phyloP scores from a whole-genome alignment of 768 basidiomycete species.

The Mycena polygramma region DNA sequence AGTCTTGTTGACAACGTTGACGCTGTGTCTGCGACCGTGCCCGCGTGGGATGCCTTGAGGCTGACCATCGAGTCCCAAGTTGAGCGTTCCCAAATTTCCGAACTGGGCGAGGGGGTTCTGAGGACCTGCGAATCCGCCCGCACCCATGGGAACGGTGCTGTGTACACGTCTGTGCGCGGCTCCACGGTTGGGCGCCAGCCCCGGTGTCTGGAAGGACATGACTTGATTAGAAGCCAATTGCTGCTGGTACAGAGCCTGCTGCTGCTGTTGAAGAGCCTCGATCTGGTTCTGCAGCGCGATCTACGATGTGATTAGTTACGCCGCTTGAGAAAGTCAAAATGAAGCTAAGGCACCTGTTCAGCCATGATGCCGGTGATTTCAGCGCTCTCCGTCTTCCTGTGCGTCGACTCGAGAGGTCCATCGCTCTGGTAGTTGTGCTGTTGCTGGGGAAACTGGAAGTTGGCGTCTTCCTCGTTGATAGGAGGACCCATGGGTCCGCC shows the following conservation, averaged over 20 bases:
- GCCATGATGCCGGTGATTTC: conserved; percentile 95
- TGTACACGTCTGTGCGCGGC: conserved; percentile 84
- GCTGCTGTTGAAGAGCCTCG: conserved; percentile 90
- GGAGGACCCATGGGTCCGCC: conserved; percentile 73
- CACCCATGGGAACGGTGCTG: conserved; percentile 79
- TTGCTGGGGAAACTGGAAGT: conserved; percentile 86
- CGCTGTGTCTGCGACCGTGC: conserved; percentile 91
- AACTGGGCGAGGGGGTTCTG: conserved; percentile 80
- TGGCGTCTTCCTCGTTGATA: conserved; percentile 84
- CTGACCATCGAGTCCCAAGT: conserved; percentile 74
- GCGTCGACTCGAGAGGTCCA: conserved; percentile 52
- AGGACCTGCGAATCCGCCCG: conserved; percentile 59
- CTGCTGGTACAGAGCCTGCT: conserved; percentile 90
- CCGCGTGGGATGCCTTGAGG: conserved; percentile 79
- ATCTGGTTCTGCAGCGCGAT: conserved; percentile 93
- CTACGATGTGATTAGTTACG: conserved; percentile 52
- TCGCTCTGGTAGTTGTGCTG: conserved; percentile 50
- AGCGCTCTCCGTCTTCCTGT: conserved; percentile 74
- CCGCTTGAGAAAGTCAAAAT: conserved; percentile 6
- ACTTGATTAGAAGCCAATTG: conserved; percentile 91
- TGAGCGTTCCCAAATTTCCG: conserved; percentile 63
- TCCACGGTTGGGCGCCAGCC: conserved; percentile 72
- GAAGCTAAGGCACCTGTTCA: conserved; percentile 81
- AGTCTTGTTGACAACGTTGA: conserved; percentile 90
- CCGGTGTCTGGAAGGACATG: conserved; percentile 82